Evolutionary conservation across 1,284 basidiomycete species (phyloP), one percentile per base, ranked within the genome.

Genomic region (Melampsora allii-populina): DNA sequence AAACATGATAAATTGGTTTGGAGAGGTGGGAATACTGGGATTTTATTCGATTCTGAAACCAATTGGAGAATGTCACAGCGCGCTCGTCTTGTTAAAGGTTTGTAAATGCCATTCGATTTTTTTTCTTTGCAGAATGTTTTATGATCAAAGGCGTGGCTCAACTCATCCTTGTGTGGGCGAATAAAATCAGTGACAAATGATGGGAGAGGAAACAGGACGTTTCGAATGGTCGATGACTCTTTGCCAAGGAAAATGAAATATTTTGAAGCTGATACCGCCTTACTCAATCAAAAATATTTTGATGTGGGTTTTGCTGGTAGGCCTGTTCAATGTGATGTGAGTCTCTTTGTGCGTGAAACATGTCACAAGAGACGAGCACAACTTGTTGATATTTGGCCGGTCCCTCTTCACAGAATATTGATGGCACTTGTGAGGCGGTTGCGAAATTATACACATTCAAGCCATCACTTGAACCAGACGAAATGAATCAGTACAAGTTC

Each of bases 1-100:
- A 85, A 85, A 78, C 77, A 79, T 56, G 78, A 80, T 65, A 80
- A 81, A 68, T 77, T 85, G 0, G 81, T 81, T 17, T 85, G 84
- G 84, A 80, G 82, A 68, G 79, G 83, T 36, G 53, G 68, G 19
- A 71, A 42, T 31, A 71, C 68, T 7, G 68, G 68, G 36, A 64
- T 48, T 24, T 48, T n/a, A 33, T 71, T 71, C 21, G 39, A 58
- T 24, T 21, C 14, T 21, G 24, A 29, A 7, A 56, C 19, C 61
- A 64, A 71, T 50, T 71, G 68, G 68, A 71, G 53, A 58, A 31
- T 36, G 14, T 53, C 46, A 31, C 68, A 71, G 45, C 31, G 68
- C 19, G 58, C 61, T 39, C 33, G 68, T 56, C 33, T 71, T 14
- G 68, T 71, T 7, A 71, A 31, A 46, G 42, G 68, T 71, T 42